A percentile compares a stretch with the other conserved stretches of the same genome.
Conservation (phyloP, 2,329 filamentous ascomycete genomes). For the Aspergillus pseudoviridinutans region DNA sequence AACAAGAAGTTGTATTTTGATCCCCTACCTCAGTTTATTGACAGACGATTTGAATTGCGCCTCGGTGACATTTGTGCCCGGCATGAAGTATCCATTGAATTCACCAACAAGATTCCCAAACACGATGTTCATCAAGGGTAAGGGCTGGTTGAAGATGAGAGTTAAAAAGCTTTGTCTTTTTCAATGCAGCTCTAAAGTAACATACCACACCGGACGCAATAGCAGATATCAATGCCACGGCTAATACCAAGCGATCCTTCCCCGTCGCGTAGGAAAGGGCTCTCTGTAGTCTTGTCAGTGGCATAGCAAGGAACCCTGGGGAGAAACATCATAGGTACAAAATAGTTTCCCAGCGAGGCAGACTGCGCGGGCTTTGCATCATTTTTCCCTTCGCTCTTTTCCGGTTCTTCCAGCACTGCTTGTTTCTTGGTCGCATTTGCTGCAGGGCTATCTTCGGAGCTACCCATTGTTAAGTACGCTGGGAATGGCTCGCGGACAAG, state of each 20-base stretch:
- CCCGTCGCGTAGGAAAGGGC: neutral
- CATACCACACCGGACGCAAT: constrained; percentile 26
- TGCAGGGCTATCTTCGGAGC: neutral
- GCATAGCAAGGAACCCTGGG: neutral
- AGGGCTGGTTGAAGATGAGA: constrained; percentile 7
- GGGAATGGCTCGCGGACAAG: neutral
- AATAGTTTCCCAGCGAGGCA: neutral
- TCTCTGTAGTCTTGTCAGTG: neutral
- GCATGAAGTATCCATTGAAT: constrained; percentile 55
- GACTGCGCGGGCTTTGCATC: neutral
- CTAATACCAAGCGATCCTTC: neutral
- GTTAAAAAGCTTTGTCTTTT: neutral
- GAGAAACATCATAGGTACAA: neutral
- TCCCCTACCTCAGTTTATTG: constrained; percentile 31
- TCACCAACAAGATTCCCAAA: constrained; percentile 54
- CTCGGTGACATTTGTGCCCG: constrained; percentile 37
- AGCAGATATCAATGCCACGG: constrained; percentile 11
- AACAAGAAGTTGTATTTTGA: too few relatives aligned
- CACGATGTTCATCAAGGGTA: constrained; percentile 57
- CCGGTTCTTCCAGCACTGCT: neutral
- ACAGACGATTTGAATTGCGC: constrained; percentile 50
- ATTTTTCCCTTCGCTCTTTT: neutral
- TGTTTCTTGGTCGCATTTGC: neutral
- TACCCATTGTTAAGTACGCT: neutral
- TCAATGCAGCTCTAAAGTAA: constrained; percentile 1